These are phyloP conservation scores for Sporisorium graminicola DNA, from an alignment of 1,284 basidiomycete genomes.

Conservation along the genomic window DNA sequence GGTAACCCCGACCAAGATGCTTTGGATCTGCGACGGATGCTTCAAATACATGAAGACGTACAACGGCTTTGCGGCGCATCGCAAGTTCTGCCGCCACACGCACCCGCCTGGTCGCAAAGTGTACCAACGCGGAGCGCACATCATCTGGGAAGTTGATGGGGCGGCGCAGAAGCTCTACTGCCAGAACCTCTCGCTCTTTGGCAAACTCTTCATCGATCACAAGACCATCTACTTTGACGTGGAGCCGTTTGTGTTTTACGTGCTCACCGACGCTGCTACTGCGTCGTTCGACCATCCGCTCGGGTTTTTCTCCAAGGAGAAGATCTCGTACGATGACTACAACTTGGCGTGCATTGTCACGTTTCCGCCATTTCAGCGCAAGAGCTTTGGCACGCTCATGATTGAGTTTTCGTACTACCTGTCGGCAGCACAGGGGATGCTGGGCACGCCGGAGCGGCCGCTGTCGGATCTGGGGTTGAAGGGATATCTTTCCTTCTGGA, in stretches of 20 bases:
- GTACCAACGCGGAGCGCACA: conserved; percentile 88
- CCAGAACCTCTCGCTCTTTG: conserved; percentile 93
- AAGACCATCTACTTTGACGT: conserved; percentile 96
- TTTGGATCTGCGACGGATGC: conserved; percentile 85
- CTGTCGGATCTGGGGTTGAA: conserved; percentile 91
- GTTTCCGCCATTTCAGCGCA: conserved; percentile 90
- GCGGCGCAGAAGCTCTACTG: conserved; percentile 86
- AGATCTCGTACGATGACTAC: conserved; percentile 93
- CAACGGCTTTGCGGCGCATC: conserved; percentile 55
- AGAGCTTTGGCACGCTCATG: conserved; percentile 92
- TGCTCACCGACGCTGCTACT: conserved; percentile 83
- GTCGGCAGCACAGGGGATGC: conserved; percentile 80
- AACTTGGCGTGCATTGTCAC: conserved; percentile 97
- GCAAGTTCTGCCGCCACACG: conserved; percentile 78
- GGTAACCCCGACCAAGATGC: conserved; percentile 22
- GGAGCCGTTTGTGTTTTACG: conserved; percentile 82
- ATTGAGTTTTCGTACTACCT: conserved; percentile 99
- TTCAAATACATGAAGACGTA: conserved; percentile 87
- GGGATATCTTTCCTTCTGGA: conserved; percentile 93
- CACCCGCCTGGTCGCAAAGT: conserved; percentile 90
- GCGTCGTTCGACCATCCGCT: conserved; percentile 84
- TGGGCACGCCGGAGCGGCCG: conserved; percentile 94
- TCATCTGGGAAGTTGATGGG: conserved; percentile 96
- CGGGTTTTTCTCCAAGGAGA: conserved; percentile 98
- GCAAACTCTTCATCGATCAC: conserved; percentile 98